Evolutionary conservation across 768 basidiomycete species (phyloP).

Genomic region (Mrakia frigida): DNA sequence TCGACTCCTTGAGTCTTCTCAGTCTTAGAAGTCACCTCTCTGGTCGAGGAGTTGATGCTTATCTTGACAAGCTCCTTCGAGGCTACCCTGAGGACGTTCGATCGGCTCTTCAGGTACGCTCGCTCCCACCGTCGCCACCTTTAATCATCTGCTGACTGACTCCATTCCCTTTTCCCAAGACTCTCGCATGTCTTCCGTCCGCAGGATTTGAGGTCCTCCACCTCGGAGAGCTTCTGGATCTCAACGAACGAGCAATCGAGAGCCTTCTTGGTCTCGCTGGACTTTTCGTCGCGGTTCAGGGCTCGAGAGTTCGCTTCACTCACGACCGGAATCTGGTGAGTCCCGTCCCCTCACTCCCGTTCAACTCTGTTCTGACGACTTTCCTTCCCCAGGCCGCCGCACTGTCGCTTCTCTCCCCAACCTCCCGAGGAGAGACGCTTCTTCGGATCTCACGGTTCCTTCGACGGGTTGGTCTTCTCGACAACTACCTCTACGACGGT

Average conservation of each 20-base stretch:
- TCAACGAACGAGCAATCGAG: too few species aligned
- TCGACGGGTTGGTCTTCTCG: neutral
- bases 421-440: neutral
- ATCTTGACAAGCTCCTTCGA: neutral
- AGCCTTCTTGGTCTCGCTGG: neutral
- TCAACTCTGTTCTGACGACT: too few species aligned
- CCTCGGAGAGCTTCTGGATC: neutral
- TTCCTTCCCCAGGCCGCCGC: neutral
- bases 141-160: too few species aligned
- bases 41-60: neutral
- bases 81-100: neutral
- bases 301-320: conserved; percentile 16
- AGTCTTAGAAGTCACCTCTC: neutral
- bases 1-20: neutral
- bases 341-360: neutral
- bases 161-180: too few species aligned
- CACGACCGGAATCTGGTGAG: conserved; percentile 19
- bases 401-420: neutral
- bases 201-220: neutral
- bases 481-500: neutral
- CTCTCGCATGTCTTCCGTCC: too few species aligned
- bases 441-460: neutral
- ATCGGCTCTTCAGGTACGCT: too few species aligned
- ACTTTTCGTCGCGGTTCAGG: neutral
- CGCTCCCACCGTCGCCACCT: too few species aligned